Base-by-base conservation (phyloP, 1,139 yeast species). In the Suhomyces chickasaworum region DNA sequence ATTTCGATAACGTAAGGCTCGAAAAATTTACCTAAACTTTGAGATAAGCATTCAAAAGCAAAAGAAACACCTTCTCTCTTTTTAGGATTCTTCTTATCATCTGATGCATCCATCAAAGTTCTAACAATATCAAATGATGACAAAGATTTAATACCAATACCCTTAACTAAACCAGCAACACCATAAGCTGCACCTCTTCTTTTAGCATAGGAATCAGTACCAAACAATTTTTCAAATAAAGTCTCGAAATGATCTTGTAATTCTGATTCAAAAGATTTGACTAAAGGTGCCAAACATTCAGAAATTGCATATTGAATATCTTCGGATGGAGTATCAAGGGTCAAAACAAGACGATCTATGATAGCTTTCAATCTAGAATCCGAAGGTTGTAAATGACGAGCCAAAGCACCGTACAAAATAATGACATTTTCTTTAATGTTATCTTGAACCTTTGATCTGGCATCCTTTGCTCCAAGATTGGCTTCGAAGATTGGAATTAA, bases 171-270 rank as follows among this genome's bases (percentile, higher is more conserved):
- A 52, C 99, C 99, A 8, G 98, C 88, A 55, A 93, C 78, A 66
- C 98, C 99, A 67, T 88, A 90, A 1, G 99, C 98, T 1, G 97
- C 95, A 60, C 99, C 99, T 55, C 93, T 80, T 63, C 97, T 81
- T 13, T 77, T 72, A 0, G 85, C 81, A 39, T 76, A 65, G 2
- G 73, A 66, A 6, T 77, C 76, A 7, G 77, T 75, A 4, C 73
- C 72, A 57, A 86, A 83, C 30, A 91, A 71, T 53, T 78, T 81
- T 3, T 73, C 77, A 58, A 88, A 77, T 44, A 90, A 69, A 4
- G 60, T 54, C 39, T 84, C 86, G 49, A 89, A 68, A 53, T 86
- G 81, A 0, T 67, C 64, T 34, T 75, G 75, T 31, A 84, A 74
- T 27, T 73, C 69, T 2, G 71, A 61, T 29, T 71, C 77, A 49